A percentile compares a stretch with the other conserved stretches of the same genome.
Conservation (phyloP, 2,329 filamentous ascomycete species). For the Penicillium digitatum region DNA sequence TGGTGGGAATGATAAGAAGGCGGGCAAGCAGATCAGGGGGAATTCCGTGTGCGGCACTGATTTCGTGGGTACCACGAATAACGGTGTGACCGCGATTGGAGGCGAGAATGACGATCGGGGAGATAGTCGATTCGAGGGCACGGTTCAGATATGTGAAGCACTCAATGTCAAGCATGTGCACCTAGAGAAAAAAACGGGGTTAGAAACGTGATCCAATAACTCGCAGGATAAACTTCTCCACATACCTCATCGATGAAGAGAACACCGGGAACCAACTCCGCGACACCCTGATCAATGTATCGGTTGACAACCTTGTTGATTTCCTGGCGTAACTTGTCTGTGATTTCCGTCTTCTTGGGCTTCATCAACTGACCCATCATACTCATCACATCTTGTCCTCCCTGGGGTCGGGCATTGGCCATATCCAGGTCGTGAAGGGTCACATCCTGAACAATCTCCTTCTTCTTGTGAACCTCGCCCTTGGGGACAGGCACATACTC, state of each 20-base stretch:
- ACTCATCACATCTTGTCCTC: conserved; percentile 98
- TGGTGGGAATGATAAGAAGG: conserved; percentile 92
- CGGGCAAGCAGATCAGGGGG: conserved; percentile 90
- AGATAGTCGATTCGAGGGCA: conserved; percentile 90
- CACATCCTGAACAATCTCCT: conserved; percentile 98
- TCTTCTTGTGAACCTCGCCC: conserved; percentile 99
- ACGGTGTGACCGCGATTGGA: conserved; percentile 94
- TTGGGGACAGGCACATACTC: conserved; percentile 99
- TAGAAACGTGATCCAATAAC: conserved; percentile 19
- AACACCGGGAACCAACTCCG: conserved; percentile 95
- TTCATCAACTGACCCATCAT: conserved; percentile 99
- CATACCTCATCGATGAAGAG: conserved; percentile 95
- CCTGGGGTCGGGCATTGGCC: conserved; percentile 90
- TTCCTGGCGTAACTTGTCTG: conserved; percentile 88
- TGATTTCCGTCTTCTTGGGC: conserved; percentile 99
- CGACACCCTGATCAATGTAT: conserved; percentile 97
- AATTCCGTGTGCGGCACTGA: conserved; percentile 86
- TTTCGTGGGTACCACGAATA: conserved; percentile 76
- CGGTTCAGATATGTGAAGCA: conserved; percentile 99
- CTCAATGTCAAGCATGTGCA: conserved; percentile 99
- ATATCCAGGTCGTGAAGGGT: conserved; percentile 95
- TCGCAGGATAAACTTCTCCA: conserved; percentile 1
- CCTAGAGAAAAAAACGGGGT: conserved; percentile 50
- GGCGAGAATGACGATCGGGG: conserved; percentile 93
- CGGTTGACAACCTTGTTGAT: conserved; percentile 99